These are phyloP conservation scores for Candida lessepsii DNA, from an alignment of 805 yeast genomes.

Conservation along the genomic window DNA sequence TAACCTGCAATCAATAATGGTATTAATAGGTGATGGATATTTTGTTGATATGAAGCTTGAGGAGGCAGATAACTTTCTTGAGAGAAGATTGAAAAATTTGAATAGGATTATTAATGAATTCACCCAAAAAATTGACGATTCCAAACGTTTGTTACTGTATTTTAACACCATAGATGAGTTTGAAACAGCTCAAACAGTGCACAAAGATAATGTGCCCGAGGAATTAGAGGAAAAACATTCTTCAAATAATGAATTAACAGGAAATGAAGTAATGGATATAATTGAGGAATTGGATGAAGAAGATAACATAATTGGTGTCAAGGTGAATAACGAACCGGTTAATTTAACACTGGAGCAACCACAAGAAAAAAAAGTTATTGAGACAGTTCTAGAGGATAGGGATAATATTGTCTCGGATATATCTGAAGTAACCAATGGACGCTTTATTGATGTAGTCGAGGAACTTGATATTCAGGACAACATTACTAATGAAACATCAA, in stretches of 20 bases:
- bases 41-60: conserved; percentile 31
- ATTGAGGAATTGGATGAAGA: conserved; percentile 77
- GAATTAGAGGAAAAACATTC: conserved; percentile 19
- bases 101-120: conserved; percentile 41
- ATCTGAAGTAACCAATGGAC: too few relatives aligned
- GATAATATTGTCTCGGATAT: too few relatives aligned
- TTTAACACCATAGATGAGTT: not conserved
- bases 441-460: conserved; percentile 76
- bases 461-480: conserved; percentile 78
- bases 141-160: conserved; percentile 5
- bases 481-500: conserved; percentile 38
- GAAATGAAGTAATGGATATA: conserved; percentile 71
- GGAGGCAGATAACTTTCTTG: conserved; percentile 29
- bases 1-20: conserved; percentile 12
- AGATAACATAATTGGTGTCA: conserved; percentile 58
- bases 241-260: conserved; percentile 23
- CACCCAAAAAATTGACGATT: conserved; percentile 34
- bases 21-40: conserved; percentile 41
- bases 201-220: conserved; percentile 7
- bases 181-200: conserved; percentile 28
- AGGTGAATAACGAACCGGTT: conserved; percentile 31
- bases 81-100: conserved; percentile 23
- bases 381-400: too few relatives aligned
- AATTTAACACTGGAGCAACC: not conserved
- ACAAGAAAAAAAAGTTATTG: not conserved